phyloP scores from a whole-genome alignment of 305 asterid species.

The Fraxinus velutina region DNA sequence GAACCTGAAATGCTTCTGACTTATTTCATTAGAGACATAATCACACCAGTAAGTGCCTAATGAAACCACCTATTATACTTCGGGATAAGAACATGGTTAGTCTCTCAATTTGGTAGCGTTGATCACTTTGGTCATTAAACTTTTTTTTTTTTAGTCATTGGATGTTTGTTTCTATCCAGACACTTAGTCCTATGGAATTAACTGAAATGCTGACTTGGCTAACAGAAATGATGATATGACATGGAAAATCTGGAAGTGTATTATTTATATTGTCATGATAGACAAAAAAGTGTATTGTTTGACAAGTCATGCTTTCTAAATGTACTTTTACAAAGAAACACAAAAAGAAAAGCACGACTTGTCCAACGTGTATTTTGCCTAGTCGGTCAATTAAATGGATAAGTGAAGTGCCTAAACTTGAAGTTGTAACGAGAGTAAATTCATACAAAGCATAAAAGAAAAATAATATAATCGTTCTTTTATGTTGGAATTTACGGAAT shows the following conservation, averaged over 20 bases:
- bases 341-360: not conserved
- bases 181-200: not conserved
- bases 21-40: slow-evolving; percentile 28
- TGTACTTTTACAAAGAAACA: not conserved
- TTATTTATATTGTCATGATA: not conserved
- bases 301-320: not conserved
- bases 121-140: not conserved
- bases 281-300: not conserved
- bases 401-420: no score
- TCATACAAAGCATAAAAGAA: not conserved
- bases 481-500: no score
- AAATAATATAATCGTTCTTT: no score
- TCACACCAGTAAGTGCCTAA: slow-evolving; percentile 29
- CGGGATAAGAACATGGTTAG: not conserved
- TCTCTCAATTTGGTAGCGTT: not conserved
- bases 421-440: no score
- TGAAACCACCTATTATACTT: not conserved
- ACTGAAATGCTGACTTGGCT: not conserved
- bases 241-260: not conserved
- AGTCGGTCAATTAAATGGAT: not conserved
- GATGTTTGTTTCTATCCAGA: not conserved
- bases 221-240: not conserved
- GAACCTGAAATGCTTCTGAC: slow-evolving; percentile 30
- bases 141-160: not conserved
- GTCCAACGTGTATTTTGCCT: not conserved